Base-by-base conservation (phyloP, 2,329 filamentous ascomycete genomes). In the Ceratocystis harringtonii region DNA sequence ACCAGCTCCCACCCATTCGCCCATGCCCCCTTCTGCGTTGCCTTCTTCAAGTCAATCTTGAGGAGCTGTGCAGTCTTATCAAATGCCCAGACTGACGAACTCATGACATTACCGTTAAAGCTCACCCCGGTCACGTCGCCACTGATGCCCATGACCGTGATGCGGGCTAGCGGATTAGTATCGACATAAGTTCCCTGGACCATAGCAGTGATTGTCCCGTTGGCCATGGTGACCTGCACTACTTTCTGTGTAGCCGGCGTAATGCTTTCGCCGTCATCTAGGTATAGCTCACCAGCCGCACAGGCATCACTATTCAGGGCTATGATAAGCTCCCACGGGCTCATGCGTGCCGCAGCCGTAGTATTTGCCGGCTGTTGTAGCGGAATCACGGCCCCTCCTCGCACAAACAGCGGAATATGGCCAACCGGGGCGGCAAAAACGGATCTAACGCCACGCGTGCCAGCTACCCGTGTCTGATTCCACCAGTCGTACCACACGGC, bases 191-290 rank as follows among this genome's bases (percentile, higher is more conserved):
- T 72, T 0, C 86, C 86, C 0, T 73, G 69, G 0, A 79, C 76
- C 3, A 72, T 74, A 0, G 78, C 81, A 45, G 76, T 76, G 3
- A 88, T 71, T 4, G 75, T 74, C 0, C 76, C 77, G 4, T 72
- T 69, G 1, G 73, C 72, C 0, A 76, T 78, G 1, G 73, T 71
- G 68, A 84, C 80, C 70, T 77, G 71, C 28, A 90, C 79, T 67
- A 77, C 78, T 4, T 84, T 77, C 0, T 79, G 85, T 0, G 78
- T 43, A 3, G 75, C 68, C 73, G 88, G 88, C 67, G 81, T 76
- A 62, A 92, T 70, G 30, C 81, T 84, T 67, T 85, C 84, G 7
- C 90, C 90, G 68, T 95, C 89, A 69, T 94, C 90, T 4, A 94
- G 75, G 72, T 92, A 94, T 66, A 94, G 76, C 63, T 79, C 77